Conservation (phyloP, 768 basidiomycete genomes). For the Paxillus ammoniavirescens region DNA sequence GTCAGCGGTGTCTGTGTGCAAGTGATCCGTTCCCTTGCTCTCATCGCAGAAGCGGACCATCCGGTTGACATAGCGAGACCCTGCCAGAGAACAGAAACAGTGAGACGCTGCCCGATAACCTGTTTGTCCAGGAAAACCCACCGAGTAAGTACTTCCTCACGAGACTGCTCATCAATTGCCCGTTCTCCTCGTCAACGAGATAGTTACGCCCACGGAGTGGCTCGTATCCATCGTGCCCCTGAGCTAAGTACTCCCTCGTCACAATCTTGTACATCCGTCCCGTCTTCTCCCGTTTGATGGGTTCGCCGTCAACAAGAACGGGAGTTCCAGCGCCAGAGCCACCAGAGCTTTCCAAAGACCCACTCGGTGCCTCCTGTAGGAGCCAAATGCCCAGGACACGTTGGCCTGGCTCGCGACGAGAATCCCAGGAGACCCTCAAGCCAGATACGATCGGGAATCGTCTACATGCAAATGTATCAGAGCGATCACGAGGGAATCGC, state of each 20-base stretch:
- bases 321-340: constrained; percentile 27
- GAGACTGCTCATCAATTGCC: constrained; percentile 72
- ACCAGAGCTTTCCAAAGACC: constrained; percentile 20
- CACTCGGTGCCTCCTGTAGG: constrained; percentile 33
- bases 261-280: constrained; percentile 74
- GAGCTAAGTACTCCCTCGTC: constrained; percentile 83
- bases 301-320: constrained; percentile 45
- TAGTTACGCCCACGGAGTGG: constrained; percentile 63
- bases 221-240: constrained; percentile 80
- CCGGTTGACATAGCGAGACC: constrained; percentile 71
- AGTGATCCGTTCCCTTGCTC: constrained; percentile 25
- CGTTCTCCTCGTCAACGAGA: constrained; percentile 82
- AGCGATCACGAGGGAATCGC: background rate
- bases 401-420: constrained; percentile 62
- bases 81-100: constrained; percentile 36
- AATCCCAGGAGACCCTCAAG: constrained; percentile 85
- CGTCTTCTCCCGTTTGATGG: constrained; percentile 49
- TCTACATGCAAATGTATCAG: constrained; percentile 36
- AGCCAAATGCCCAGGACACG: constrained; percentile 76
- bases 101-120: background rate
- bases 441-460: constrained; percentile 90
- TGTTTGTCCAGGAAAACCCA: constrained; percentile 23
- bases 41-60: constrained; percentile 42
- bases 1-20: constrained; percentile 44
- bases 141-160: constrained; percentile 86